Conservation (phyloP, 2,329 filamentous ascomycete genomes). For the Colletotrichum sp. region DNA sequence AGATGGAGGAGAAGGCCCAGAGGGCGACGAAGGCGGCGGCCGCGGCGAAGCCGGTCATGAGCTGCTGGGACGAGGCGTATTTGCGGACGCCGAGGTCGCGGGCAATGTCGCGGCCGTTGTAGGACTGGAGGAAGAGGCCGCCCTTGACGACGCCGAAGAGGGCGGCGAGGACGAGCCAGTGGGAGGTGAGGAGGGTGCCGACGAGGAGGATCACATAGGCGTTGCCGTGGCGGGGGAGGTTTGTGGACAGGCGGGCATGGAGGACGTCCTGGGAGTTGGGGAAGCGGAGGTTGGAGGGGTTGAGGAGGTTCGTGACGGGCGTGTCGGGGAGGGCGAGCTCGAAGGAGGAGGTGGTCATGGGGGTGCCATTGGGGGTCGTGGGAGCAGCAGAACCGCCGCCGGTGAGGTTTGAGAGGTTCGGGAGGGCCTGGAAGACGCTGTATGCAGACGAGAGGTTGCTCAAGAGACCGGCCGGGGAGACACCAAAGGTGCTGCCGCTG, state of each 20-base stretch:
- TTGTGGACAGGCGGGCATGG: slow-evolving; percentile 9
- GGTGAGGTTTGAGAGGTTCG: slow-evolving; percentile 5
- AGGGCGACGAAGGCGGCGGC: slow-evolving; percentile 5
- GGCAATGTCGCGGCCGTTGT: slow-evolving; percentile 19
- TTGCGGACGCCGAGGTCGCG: slow-evolving; percentile 17
- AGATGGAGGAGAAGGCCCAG: slow-evolving; percentile 18
- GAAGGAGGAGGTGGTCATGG: background rate
- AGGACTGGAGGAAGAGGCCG: slow-evolving; percentile 15
- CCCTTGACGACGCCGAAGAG: slow-evolving; percentile 16
- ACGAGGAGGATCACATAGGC: slow-evolving; percentile 20
- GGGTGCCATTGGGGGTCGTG: background rate
- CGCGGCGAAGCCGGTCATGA: slow-evolving; percentile 12
- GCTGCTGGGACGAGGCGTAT: slow-evolving; percentile 12
- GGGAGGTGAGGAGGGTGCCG: slow-evolving; percentile 14
- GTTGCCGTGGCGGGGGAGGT: slow-evolving; percentile 16
- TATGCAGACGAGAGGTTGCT: slow-evolving; percentile 12
- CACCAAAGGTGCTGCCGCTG: background rate
- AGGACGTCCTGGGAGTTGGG: slow-evolving; percentile 12
- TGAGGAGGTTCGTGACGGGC: slow-evolving; percentile 18
- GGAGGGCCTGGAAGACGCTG: slow-evolving; percentile 9
- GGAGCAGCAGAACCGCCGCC: background rate
- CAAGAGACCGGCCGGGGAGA: background rate
- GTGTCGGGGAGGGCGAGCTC: slow-evolving; percentile 14
- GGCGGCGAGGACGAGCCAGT: slow-evolving; percentile 17
- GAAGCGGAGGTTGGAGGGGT: slow-evolving; percentile 9